These are phyloP conservation scores for Acacia concinna DNA, from an alignment of 331 rosid species.

Conservation along the genomic window DNA sequence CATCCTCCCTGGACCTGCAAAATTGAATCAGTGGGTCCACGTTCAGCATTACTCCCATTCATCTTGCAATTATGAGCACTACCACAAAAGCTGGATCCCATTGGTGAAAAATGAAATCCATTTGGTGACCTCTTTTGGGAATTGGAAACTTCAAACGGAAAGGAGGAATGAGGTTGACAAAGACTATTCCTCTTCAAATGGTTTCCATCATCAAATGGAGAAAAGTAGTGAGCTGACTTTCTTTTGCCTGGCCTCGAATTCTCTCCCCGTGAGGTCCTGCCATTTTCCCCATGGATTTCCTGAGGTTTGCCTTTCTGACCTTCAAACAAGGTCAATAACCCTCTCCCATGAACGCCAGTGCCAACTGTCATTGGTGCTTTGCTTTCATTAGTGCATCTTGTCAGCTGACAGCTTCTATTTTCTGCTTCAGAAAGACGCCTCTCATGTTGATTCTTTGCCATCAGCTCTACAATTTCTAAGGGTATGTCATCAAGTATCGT, in stretches of 20 bases:
- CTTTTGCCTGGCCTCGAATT: constrained; percentile 40
- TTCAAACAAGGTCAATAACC: constrained; percentile 27
- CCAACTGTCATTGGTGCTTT: constrained; percentile 37
- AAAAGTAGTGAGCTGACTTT: constrained; percentile 43
- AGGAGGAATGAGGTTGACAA: constrained; percentile 36
- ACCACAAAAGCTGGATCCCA: constrained; percentile 36
- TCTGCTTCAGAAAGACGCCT: constrained; percentile 53
- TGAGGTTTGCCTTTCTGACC: constrained; percentile 41
- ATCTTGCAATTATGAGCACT: constrained; percentile 46
- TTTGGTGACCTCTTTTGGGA: constrained; percentile 46
- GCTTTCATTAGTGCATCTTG: constrained; percentile 37
- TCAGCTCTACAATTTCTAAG: constrained; percentile 68
- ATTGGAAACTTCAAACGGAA: constrained; percentile 36
- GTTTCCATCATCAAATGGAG: constrained; percentile 35
- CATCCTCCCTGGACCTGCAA: constrained; percentile 44
- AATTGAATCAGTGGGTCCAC: constrained; percentile 37
- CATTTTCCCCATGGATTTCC: constrained; percentile 39
- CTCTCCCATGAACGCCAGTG: constrained; percentile 31
- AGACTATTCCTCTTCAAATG: constrained; percentile 33
- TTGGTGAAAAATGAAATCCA: constrained; percentile 40
- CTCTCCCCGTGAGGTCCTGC: constrained; percentile 25
- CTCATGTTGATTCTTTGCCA: constrained; percentile 72
- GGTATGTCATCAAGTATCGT: constrained; percentile 58
- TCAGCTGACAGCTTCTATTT: constrained; percentile 25
- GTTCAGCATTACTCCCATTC: constrained; percentile 36